A percentile compares a stretch with the other conserved stretches of the same genome.
These are phyloP conservation scores for Candida sanyiensis DNA, from an alignment of 805 yeast species.

Conservation along the genomic window DNA sequence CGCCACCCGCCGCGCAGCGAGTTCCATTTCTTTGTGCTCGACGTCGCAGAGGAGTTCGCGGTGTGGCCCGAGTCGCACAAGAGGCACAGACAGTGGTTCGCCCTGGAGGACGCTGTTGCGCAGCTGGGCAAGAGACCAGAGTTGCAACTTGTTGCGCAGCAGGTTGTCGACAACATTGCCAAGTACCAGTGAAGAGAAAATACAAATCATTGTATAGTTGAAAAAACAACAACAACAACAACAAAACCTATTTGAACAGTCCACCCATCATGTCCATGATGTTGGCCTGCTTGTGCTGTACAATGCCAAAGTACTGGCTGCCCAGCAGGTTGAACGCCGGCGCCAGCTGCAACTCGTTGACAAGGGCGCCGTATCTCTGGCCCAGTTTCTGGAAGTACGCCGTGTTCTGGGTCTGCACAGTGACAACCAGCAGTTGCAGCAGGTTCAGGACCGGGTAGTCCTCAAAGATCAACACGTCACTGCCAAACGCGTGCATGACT, in stretches of 20 bases:
- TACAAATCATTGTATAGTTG: neutral
- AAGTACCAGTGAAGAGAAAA: neutral
- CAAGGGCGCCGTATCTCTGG: constrained; percentile 39
- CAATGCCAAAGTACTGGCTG: constrained; percentile 53
- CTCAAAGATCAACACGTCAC: constrained; percentile 34
- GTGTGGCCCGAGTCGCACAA: constrained; percentile 70
- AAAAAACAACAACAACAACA: too few species aligned
- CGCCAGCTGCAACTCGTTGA: constrained; percentile 32
- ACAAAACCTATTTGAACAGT: constrained; percentile 34
- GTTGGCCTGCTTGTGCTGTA: constrained; percentile 46
- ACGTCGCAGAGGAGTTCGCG: constrained; percentile 45
- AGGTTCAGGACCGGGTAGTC: constrained; percentile 53
- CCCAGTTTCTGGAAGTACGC: constrained; percentile 50
- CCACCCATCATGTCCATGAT: constrained; percentile 76
- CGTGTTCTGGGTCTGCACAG: constrained; percentile 49
- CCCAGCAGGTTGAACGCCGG: constrained; percentile 55
- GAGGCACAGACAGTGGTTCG: constrained; percentile 73
- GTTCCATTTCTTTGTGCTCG: constrained; percentile 82
- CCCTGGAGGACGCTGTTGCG: constrained; percentile 57
- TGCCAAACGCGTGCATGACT: constrained; percentile 27
- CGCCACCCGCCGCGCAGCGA: constrained; percentile 67
- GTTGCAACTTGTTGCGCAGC: constrained; percentile 26
- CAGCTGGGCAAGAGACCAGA: constrained; percentile 63
- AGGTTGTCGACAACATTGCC: neutral
- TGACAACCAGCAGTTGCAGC: constrained; percentile 55